Base-by-base conservation (phyloP, 345 rosid species). In the Euphorbia lathyris region DNA sequence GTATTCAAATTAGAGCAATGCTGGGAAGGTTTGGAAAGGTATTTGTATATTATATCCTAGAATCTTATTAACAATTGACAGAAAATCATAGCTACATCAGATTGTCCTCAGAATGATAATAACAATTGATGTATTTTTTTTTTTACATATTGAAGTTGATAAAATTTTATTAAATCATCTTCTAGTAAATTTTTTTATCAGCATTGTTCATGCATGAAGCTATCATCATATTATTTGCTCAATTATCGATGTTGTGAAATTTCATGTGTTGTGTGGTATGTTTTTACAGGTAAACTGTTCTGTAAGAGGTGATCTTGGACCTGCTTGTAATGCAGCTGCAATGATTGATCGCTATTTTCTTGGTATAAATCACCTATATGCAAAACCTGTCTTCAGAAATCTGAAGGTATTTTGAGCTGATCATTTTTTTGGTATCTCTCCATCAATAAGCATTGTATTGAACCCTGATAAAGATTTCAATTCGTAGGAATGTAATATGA, bases 271-370 rank as follows among this genome's bases (percentile, higher is more conserved):
- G 65, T 65, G 42, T 20, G 65, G 27, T 52, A n/a, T n/a, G n/a
- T 40, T 70, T 42, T 50, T 22, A 7, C 59, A 83, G 86, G 86
- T 83, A 47, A 74, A 74, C 27, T 83, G 86, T 69, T 83, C 86
- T 13, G 71, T 68, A 23, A 76, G 86, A 74, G 81, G 86, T 34
- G 79, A 80, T 56, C 69, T 73, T 70, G 82, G 84, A 27, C 86
- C 86, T 71, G 86, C 82, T 50, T 83, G 86, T 68, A 83, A 83
- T 71, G 53, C 84, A 50, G 86, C 82, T 76, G 80, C 77, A 56
- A 76, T 83, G 84, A 83, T 83, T 62, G 86, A 80, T 66, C 82
- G 84, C 69, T 72, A 80, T 66, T 53, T 73, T 32, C 53, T 83
- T 51, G 86, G 86, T 29, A 55, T 76, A 42, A 63, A 71, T 62